These are phyloP conservation scores for Rhodotorula mucilaginosa DNA, from an alignment of 1,284 basidiomycete species.

Conservation along the genomic window DNA sequence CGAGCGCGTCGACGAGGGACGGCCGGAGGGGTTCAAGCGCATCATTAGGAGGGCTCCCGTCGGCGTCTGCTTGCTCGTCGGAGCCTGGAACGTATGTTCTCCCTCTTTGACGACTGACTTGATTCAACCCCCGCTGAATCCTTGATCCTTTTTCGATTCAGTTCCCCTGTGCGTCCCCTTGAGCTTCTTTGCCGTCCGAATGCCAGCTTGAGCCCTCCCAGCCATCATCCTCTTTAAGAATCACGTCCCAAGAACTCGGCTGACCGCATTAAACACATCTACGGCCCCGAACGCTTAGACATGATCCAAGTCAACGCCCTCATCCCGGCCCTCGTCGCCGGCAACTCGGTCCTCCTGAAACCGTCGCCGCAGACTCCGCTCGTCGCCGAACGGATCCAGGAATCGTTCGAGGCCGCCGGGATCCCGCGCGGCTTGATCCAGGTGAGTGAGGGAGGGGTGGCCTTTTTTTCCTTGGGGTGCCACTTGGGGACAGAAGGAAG, in stretches of 20 bases:
- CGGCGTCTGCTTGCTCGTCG: constrained; percentile 81
- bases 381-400: constrained; percentile 74
- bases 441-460: constrained; percentile 50
- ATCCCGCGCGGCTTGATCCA: constrained; percentile 74
- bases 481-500: no score
- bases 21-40: constrained; percentile 53
- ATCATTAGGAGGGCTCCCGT: constrained; percentile 78
- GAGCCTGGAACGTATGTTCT: constrained; percentile 75
- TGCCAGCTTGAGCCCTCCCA: neutral
- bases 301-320: constrained; percentile 85
- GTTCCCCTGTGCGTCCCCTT: constrained; percentile 5
- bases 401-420: constrained; percentile 68
- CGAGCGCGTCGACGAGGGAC: constrained; percentile 56
- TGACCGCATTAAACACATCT: no score
- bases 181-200: neutral
- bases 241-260: no score
- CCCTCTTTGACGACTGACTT: neutral
- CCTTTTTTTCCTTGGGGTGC: no score
- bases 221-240: neutral
- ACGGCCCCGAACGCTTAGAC: constrained; percentile 46
- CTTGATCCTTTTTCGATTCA: neutral
- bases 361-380: constrained; percentile 92
- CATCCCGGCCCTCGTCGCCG: constrained; percentile 70
- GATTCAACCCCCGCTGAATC: neutral
- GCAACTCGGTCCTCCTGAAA: constrained; percentile 86